Percentiles rank a stretch among this genome's conserved stretches.
Conservation (phyloP, 1,284 basidiomycete genomes). For the Marasmius oreades region DNA sequence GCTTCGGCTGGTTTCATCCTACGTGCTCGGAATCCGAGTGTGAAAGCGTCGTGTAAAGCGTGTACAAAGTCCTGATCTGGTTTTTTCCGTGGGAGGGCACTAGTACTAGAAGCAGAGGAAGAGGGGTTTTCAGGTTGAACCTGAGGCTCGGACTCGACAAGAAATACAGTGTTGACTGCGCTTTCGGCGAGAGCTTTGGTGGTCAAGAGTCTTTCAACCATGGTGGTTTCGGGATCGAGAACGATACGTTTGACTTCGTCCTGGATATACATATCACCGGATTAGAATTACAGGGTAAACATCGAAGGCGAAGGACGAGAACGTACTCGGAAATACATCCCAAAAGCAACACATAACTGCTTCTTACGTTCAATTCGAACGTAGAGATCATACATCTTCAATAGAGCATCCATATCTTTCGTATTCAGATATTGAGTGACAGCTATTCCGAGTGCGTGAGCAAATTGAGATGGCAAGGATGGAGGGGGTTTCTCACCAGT, state of each 20-base stretch:
- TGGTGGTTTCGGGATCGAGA: constrained; percentile 55
- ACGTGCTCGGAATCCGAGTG: constrained; percentile 77
- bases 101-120: constrained; percentile 27
- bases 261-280: constrained; percentile 29
- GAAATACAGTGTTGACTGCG: constrained; percentile 47
- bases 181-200: constrained; percentile 66
- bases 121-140: neutral
- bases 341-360: constrained; percentile 61
- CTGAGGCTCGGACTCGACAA: constrained; percentile 14
- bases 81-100: constrained; percentile 24
- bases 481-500: constrained; percentile 38
- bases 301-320: neutral
- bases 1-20: constrained; percentile 91
- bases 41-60: constrained; percentile 73
- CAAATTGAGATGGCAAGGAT: constrained; percentile 1
- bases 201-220: constrained; percentile 75
- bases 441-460: constrained; percentile 35
- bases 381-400: constrained; percentile 62
- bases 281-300: neutral
- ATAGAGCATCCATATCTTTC: constrained; percentile 47
- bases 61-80: constrained; percentile 54
- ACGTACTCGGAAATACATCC: constrained; percentile 51
- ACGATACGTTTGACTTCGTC: constrained; percentile 54
- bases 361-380: constrained; percentile 54
- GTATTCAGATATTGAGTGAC: constrained; percentile 55